Percentiles rank a stretch among this genome's conserved stretches.
phyloP scores from a whole-genome alignment of 305 asterid species.

The Striga hermonthica region DNA sequence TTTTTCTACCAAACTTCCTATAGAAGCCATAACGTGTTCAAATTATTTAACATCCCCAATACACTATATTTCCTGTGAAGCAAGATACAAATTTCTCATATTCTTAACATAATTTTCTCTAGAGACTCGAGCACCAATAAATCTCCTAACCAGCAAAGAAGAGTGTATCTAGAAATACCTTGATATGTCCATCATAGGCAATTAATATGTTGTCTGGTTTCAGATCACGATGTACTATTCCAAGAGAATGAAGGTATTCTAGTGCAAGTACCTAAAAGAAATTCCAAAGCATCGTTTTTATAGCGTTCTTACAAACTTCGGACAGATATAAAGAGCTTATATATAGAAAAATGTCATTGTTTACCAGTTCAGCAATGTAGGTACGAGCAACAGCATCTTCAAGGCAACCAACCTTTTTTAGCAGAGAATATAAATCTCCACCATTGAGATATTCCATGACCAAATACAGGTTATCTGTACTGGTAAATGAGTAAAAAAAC shows the following conservation, averaged over 20 bases:
- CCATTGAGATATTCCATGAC: conserved; percentile 98
- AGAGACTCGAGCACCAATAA: conserved; percentile 19
- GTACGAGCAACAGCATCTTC: conserved; percentile 81
- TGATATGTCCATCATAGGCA: conserved; percentile 95
- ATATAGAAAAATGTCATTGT: conserved; percentile 23
- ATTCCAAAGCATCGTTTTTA: conserved; percentile 17
- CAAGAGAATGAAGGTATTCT: conserved; percentile 94
- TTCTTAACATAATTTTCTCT: conserved; percentile 12
- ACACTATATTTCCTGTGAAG: conserved; percentile 14
- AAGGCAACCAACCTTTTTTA: conserved; percentile 75
- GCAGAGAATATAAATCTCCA: conserved; percentile 89
- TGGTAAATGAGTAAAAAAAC: conserved; percentile 90
- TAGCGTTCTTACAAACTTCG: conserved; percentile 28
- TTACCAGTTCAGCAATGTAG: conserved; percentile 91
- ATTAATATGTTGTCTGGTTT: conserved; percentile 94
- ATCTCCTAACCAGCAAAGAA: conserved; percentile 23
- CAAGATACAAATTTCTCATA: conserved; percentile 17
- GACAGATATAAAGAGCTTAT: conserved; percentile 26
- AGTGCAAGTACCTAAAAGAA: conserved; percentile 80
- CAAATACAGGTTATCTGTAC: conserved; percentile 86
- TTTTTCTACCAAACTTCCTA: conserved; percentile 17
- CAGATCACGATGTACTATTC: conserved; percentile 93
- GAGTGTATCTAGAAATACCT: conserved; percentile 46
- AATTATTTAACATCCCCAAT: conserved; percentile 11
- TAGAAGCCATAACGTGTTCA: conserved; percentile 21